Conservation (phyloP, 225 moss, liverwort and hornwort species). For the Takakia lepidozioides region DNA sequence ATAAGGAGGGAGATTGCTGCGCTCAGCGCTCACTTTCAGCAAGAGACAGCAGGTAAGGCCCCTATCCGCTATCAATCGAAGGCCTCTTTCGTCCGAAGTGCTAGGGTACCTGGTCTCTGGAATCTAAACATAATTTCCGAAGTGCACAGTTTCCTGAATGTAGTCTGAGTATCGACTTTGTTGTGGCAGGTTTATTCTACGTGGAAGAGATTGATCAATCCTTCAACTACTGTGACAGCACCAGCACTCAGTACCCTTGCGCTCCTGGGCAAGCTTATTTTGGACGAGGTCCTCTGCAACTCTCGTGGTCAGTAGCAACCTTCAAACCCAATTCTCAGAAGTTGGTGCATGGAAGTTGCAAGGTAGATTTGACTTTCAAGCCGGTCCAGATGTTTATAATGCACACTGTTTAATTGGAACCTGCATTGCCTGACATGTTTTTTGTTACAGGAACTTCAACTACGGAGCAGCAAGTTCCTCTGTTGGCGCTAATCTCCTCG, state of each 20-base stretch:
- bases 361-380: neutral
- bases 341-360: too few species aligned
- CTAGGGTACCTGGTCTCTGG: too few species aligned
- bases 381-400: neutral
- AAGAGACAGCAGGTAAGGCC: conserved; percentile 61
- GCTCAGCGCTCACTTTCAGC: conserved; percentile 79
- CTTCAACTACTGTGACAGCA: conserved; percentile 39
- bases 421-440: neutral
- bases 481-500: conserved; percentile 15
- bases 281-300: conserved; percentile 40
- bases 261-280: conserved; percentile 28
- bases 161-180: too few species aligned
- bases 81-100: too few species aligned
- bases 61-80: too few species aligned
- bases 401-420: neutral
- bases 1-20: conserved; percentile 68
- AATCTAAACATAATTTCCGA: neutral
- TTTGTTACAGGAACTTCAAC: conserved; percentile 34
- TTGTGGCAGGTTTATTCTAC: conserved; percentile 59
- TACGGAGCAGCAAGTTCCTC: conserved; percentile 26
- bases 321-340: too few species aligned
- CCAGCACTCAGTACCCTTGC: conserved; percentile 23
- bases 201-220: conserved; percentile 71
- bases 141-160: neutral
- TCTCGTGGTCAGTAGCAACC: conserved; percentile 24